These are phyloP conservation scores for Penicillium mononematosum DNA, from an alignment of 495 filamentous ascomycete species.

Conservation along the genomic window DNA sequence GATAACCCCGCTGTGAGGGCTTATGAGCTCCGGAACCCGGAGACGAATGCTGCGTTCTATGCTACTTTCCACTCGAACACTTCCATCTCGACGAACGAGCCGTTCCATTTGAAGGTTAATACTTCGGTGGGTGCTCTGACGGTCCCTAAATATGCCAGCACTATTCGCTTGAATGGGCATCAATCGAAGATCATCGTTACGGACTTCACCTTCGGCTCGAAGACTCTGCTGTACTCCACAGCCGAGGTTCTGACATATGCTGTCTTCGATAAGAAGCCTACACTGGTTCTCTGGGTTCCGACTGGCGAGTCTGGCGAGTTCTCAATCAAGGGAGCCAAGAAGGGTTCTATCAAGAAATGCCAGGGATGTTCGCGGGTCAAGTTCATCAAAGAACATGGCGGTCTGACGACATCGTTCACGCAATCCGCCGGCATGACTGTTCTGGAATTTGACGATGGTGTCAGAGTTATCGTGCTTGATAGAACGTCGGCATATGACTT, in stretches of 20 bases:
- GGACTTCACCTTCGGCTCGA: conserved; percentile 52
- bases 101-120: conserved; percentile 53
- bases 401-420: conserved; percentile 40
- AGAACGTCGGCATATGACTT: conserved; percentile 52
- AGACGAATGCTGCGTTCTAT: conserved; percentile 57
- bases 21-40: conserved; percentile 54
- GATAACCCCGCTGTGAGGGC: conserved; percentile 47
- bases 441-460: conserved; percentile 42
- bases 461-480: conserved; percentile 51
- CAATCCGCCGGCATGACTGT: conserved; percentile 49
- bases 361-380: conserved; percentile 38
- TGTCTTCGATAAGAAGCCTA: conserved; percentile 45
- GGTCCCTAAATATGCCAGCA: conserved; percentile 38
- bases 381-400: conserved; percentile 33
- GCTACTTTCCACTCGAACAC: conserved; percentile 53
- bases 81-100: conserved; percentile 42
- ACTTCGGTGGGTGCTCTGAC: conserved; percentile 54
- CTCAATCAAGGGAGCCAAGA: conserved; percentile 45
- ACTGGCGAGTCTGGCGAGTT: conserved; percentile 57
- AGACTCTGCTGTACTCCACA: conserved; percentile 58
- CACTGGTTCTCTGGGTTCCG: conserved; percentile 54
- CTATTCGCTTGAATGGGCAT: conserved; percentile 54
- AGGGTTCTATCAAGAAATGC: conserved; percentile 33
- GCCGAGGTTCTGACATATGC: conserved; percentile 57
- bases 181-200: conserved; percentile 62